Evolutionary conservation across 2,329 filamentous ascomycete genomes (phyloP), one percentile per base, ranked within the genome.

Genomic region (Pyrenophora graminea): DNA sequence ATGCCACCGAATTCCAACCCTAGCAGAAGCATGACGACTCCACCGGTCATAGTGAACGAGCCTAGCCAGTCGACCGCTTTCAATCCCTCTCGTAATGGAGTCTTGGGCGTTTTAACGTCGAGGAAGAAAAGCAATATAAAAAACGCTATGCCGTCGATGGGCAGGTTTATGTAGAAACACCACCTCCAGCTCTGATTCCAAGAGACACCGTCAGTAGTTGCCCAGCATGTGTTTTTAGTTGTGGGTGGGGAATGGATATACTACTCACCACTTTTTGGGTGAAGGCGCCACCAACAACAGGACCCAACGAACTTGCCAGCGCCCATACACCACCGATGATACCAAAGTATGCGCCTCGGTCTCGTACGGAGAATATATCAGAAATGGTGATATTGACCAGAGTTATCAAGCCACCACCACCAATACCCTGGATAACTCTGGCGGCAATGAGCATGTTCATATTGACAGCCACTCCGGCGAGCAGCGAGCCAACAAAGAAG

Each of bases 1-100:
- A 91, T 82, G 41, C 90, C 91, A 47, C 91, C 92, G 55, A 93
- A 90, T 67, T 95, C 88, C 9, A 96, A 82, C 0, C 91, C 92
- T 36, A 96, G 84, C 3, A 96, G 83, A 58, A 96, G 80, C 89
- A 96, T 93, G 17, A 95, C 78, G 0, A 89, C 92, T 17, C 87
- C 90, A 36, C 88, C 88, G 19, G 92, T 82, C 67, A 95, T 84
- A 25, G 82, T 76, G 9, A 87, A 46, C 1, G 82, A 84, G 1
- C 88, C 89, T 5, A 82, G 61, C 85, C 85, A 87, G 69, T 87
- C 85, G 54, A 87, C 84, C 0, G 83, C 83, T 54, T 82, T 82
- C 7, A 90, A 72, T 0, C 87, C 87, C 33, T 82, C 75, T 51
- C 76, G 72, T 2, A 89, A 69, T 0, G 85, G 82, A 0, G 87